Percentiles rank a stretch among this genome's conserved stretches.
Conservation (phyloP, 495 filamentous ascomycete genomes). For the Aspergillus affinis region DNA sequence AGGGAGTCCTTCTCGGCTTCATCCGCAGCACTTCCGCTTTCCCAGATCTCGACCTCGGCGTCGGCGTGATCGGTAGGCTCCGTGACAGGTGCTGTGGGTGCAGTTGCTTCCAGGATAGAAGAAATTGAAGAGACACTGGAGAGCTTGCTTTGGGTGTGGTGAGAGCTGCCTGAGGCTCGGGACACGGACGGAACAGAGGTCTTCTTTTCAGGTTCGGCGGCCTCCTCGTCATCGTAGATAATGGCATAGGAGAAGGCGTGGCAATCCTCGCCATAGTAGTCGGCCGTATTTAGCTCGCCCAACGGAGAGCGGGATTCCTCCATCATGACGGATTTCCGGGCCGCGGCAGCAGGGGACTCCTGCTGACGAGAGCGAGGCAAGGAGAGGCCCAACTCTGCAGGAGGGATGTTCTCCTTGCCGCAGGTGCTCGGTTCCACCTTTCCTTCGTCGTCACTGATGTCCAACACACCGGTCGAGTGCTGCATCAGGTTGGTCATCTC, state of each 20-base stretch:
- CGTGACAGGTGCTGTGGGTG: constrained; percentile 14
- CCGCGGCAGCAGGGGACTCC: constrained; percentile 30
- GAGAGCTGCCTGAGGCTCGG: constrained; percentile 9
- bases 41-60: constrained; percentile 57
- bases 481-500: constrained; percentile 88
- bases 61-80: constrained; percentile 16
- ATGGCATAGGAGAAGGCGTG: constrained; percentile 60
- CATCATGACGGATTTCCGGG: constrained; percentile 38
- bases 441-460: constrained; percentile 67
- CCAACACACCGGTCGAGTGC: constrained; percentile 80
- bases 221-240: constrained; percentile 56
- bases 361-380: constrained; percentile 28
- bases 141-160: constrained; percentile 22
- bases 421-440: constrained; percentile 48
- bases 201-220: constrained; percentile 19
- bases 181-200: constrained; percentile 19
- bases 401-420: constrained; percentile 90
- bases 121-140: constrained; percentile 31
- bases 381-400: constrained; percentile 35
- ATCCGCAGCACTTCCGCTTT: constrained; percentile 60
- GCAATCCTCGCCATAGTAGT: constrained; percentile 70
- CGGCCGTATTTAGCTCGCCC: constrained; percentile 65
- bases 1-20: constrained; percentile 20
- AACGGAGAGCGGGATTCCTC: constrained; percentile 66
- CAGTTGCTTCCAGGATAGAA: constrained; percentile 30